phyloP scores from a whole-genome alignment of 2,329 filamentous ascomycete species.

The Corniculantispora saksenae region DNA sequence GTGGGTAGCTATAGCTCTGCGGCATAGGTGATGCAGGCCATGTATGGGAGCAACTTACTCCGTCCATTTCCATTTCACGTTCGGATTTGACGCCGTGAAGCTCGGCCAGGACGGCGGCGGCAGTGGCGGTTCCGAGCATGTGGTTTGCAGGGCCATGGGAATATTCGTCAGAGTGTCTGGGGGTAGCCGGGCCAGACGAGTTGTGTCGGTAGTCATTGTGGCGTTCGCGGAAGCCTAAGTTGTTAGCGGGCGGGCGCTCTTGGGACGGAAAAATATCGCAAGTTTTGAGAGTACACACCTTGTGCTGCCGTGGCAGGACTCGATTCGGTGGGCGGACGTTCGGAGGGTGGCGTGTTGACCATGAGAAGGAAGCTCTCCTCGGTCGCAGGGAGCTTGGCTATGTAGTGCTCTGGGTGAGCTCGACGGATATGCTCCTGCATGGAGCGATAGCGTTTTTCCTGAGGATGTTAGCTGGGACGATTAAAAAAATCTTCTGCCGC shows the following conservation, averaged over 20 bases:
- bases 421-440: slow-evolving; percentile 99
- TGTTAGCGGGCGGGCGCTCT: not conserved
- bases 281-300: slow-evolving; percentile 28
- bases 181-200: slow-evolving; percentile 66
- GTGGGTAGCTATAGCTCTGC: slow-evolving; percentile 12
- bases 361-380: slow-evolving; percentile 97
- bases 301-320: slow-evolving; percentile 34
- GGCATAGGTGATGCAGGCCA: slow-evolving; percentile 1
- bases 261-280: slow-evolving; percentile 22
- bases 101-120: slow-evolving; percentile 84
- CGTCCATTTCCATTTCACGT: slow-evolving; percentile 75
- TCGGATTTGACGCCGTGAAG: slow-evolving; percentile 75
- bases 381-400: slow-evolving; percentile 94
- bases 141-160: slow-evolving; percentile 42
- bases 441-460: slow-evolving; percentile 92
- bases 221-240: slow-evolving; percentile 57
- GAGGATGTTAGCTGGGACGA: slow-evolving; percentile 25
- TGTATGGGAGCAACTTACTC: slow-evolving; percentile 52
- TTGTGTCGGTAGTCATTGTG: slow-evolving; percentile 68
- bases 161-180: slow-evolving; percentile 70
- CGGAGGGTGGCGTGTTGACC: slow-evolving; percentile 85
- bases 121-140: slow-evolving; percentile 64
- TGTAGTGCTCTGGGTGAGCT: slow-evolving; percentile 95
- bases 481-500: not conserved
- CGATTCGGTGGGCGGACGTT: slow-evolving; percentile 51